phyloP scores from a whole-genome alignment of 1,284 basidiomycete species.

The Pseudozyma flocculosa region DNA sequence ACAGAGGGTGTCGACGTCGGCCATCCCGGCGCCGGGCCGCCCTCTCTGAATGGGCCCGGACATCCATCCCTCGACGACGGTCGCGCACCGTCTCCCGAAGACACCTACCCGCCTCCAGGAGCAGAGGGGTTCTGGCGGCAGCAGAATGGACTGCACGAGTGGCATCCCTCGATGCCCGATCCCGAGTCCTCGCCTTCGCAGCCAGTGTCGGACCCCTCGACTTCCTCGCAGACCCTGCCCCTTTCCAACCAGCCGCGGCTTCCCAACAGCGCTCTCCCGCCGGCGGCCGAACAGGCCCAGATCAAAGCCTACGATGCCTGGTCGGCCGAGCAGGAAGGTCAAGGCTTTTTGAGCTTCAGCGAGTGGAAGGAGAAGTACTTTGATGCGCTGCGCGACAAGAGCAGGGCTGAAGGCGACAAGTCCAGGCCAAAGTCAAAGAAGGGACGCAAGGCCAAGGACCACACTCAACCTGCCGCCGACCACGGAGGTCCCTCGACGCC shows the following conservation, averaged over 20 bases:
- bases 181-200: neutral
- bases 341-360: constrained; percentile 28
- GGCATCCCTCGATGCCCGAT: constrained; percentile 13
- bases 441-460: neutral
- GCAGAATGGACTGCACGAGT: constrained; percentile 26
- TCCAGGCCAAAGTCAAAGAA: neutral
- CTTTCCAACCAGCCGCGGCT: too few relatives aligned
- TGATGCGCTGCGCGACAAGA: neutral
- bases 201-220: too few relatives aligned
- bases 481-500: too few relatives aligned
- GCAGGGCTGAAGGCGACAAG: neutral
- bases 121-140: constrained; percentile 37
- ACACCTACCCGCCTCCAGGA: constrained; percentile 18
- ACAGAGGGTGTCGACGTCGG: neutral
- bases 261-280: too few relatives aligned
- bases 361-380: constrained; percentile 24
- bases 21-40: too few relatives aligned
- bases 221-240: too few relatives aligned
- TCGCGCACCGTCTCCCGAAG: too few relatives aligned
- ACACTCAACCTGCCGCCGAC: too few relatives aligned
- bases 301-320: constrained; percentile 28
- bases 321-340: constrained; percentile 31
- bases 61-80: neutral
- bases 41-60: too few relatives aligned
- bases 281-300: neutral